Percentiles rank a stretch among this genome's conserved stretches.
phyloP scores from a whole-genome alignment of 2,329 filamentous ascomycete genomes.

The Xylaria sp. region DNA sequence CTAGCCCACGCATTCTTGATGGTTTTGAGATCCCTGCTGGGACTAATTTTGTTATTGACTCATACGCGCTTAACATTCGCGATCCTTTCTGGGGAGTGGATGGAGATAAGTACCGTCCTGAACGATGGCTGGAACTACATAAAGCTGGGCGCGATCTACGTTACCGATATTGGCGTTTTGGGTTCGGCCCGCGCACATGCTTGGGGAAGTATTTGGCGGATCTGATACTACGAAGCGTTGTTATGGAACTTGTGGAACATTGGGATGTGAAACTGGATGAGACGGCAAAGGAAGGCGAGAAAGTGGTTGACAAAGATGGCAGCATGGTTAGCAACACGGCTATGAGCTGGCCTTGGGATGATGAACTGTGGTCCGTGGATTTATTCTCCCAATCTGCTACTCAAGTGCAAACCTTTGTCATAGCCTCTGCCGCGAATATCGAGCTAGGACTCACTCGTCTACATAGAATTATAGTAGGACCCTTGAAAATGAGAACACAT shows the following conservation, averaged over 20 bases:
- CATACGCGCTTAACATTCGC: constrained; percentile 56
- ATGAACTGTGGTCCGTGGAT: no score
- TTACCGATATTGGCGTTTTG: constrained; percentile 58
- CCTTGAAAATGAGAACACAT: no score
- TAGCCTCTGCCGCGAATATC: no score
- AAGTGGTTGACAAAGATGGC: no score
- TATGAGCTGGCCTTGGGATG: no score
- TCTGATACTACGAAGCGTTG: constrained; percentile 46
- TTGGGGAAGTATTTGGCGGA: constrained; percentile 57
- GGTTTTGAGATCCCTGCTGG: constrained; percentile 53
- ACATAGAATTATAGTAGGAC: no score
- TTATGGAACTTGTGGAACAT: constrained; percentile 1
- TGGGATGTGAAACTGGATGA: not conserved
- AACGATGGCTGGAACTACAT: constrained; percentile 41
- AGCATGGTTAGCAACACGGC: no score
- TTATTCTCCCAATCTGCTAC: no score
- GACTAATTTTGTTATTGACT: constrained; percentile 57
- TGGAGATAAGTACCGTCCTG: constrained; percentile 50
- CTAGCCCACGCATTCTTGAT: constrained; percentile 49
- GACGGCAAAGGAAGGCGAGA: no score
- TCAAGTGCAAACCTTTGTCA: no score
- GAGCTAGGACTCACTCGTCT: no score
- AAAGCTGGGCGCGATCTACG: constrained; percentile 38
- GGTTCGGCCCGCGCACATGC: constrained; percentile 58
- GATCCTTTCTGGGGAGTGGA: constrained; percentile 56